These are phyloP conservation scores for Phaeosphaeria sp. DNA, from an alignment of 2,329 filamentous ascomycete genomes.

Conservation along the genomic window DNA sequence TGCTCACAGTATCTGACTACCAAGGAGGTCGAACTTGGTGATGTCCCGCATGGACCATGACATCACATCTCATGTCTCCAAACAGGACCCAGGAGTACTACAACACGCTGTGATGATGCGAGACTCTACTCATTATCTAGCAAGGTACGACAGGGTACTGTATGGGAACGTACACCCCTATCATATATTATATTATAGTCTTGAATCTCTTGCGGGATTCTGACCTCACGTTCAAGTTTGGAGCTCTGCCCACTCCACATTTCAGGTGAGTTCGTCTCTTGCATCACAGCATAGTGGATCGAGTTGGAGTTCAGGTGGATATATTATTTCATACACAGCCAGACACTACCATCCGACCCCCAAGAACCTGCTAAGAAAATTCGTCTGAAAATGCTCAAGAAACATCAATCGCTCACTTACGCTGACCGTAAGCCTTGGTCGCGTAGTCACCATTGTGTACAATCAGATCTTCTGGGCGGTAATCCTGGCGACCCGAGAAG, in stretches of 20 bases:
- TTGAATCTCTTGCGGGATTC: too few species aligned
- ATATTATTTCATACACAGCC: slow-evolving; percentile 32
- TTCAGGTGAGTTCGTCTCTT: neutral
- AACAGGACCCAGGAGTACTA: too few species aligned
- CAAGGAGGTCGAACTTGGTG: too few species aligned
- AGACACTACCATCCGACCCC: slow-evolving; percentile 18
- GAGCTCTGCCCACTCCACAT: too few species aligned
- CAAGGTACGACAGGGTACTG: too few species aligned
- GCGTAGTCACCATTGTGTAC: slow-evolving; percentile 90
- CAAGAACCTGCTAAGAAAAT: slow-evolving; percentile 20
- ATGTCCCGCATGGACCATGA: too few species aligned
- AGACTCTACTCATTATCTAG: too few species aligned
- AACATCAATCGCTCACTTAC: slow-evolving; percentile 52
- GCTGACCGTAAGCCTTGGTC: slow-evolving; percentile 90
- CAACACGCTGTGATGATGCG: neutral
- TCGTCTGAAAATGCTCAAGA: slow-evolving; percentile 23
- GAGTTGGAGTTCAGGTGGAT: slow-evolving; percentile 8
- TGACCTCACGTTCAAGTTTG: too few species aligned
- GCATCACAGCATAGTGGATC: neutral
- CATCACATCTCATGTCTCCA: too few species aligned
- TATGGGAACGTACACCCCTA: too few species aligned
- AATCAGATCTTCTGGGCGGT: slow-evolving; percentile 88
- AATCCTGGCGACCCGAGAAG: slow-evolving; percentile 86
- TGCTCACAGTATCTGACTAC: too few species aligned
- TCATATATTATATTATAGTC: too few species aligned